These are phyloP conservation scores for Calonectria pauciramosa DNA, from an alignment of 2,329 filamentous ascomycete genomes.

Conservation along the genomic window DNA sequence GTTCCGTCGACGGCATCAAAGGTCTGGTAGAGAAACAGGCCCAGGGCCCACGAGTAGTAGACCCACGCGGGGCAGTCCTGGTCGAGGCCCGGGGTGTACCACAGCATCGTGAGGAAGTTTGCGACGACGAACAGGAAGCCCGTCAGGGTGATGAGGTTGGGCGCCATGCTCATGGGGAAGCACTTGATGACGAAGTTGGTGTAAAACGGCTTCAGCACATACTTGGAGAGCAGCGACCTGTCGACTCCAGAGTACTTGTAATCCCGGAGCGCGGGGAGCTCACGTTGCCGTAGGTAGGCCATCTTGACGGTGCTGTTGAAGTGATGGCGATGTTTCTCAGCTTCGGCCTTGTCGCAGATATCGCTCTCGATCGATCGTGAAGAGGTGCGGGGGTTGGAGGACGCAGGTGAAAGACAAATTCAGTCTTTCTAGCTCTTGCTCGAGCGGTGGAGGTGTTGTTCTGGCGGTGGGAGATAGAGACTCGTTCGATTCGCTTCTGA, in stretches of 20 bases:
- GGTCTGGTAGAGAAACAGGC: conserved; percentile 96
- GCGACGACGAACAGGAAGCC: conserved; percentile 91
- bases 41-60: conserved; percentile 90
- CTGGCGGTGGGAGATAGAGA: conserved; percentile 24
- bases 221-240: conserved; percentile 89
- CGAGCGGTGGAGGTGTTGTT: conserved; percentile 8
- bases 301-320: conserved; percentile 63
- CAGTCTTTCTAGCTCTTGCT: not conserved
- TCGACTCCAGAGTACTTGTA: conserved; percentile 98
- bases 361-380: conserved; percentile 2
- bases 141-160: conserved; percentile 87
- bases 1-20: conserved; percentile 97
- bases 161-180: conserved; percentile 97
- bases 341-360: not conserved
- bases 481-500: conserved; percentile 28
- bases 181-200: conserved; percentile 92
- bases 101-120: conserved; percentile 92
- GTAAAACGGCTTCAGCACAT: conserved; percentile 98
- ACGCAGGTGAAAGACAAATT: not conserved
- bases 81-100: conserved; percentile 95
- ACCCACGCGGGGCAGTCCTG: conserved; percentile 96
- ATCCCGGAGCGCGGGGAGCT: conserved; percentile 87
- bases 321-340: conserved; percentile 9
- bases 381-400: not conserved
- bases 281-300: conserved; percentile 95